Percentiles rank a stretch among this genome's conserved stretches.
These are phyloP conservation scores for Zygosaccharomyces sapae DNA, from an alignment of 1,139 yeast species.

Conservation along the genomic window DNA sequence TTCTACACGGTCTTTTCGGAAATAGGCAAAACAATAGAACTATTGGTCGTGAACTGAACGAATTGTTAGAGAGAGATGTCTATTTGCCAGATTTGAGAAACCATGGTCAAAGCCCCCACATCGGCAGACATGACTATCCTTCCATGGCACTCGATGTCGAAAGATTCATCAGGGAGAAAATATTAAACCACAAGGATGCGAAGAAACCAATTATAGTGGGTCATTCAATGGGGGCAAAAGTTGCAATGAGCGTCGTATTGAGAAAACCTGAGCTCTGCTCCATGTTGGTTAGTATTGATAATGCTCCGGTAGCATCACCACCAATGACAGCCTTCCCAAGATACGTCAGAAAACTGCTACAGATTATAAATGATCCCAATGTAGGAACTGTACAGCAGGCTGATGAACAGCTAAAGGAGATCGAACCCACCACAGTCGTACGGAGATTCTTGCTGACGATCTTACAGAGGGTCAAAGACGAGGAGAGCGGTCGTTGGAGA, in stretches of 20 bases:
- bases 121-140: conserved; percentile 65
- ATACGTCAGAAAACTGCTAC: conserved; percentile 60
- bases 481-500: conserved; percentile 37
- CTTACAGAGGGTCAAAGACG: conserved; percentile 50
- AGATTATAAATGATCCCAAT: conserved; percentile 45
- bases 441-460: conserved; percentile 60
- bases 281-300: conserved; percentile 75
- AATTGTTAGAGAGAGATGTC: conserved; percentile 43
- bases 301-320: conserved; percentile 72
- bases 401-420: conserved; percentile 55
- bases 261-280: conserved; percentile 62
- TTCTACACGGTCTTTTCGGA: conserved; percentile 89
- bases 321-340: conserved; percentile 59
- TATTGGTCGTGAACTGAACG: conserved; percentile 51
- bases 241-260: conserved; percentile 83
- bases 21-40: conserved; percentile 72
- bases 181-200: conserved; percentile 34
- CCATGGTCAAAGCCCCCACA: conserved; percentile 89
- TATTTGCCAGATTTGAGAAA: conserved; percentile 81
- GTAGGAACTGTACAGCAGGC: conserved; percentile 61
- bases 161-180: conserved; percentile 51
- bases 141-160: conserved; percentile 84
- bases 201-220: conserved; percentile 66
- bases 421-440: conserved; percentile 57
- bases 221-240: conserved; percentile 96